Conservation (phyloP, 1,284 basidiomycete species). For the Leccinum brunneo-olivaceum region DNA sequence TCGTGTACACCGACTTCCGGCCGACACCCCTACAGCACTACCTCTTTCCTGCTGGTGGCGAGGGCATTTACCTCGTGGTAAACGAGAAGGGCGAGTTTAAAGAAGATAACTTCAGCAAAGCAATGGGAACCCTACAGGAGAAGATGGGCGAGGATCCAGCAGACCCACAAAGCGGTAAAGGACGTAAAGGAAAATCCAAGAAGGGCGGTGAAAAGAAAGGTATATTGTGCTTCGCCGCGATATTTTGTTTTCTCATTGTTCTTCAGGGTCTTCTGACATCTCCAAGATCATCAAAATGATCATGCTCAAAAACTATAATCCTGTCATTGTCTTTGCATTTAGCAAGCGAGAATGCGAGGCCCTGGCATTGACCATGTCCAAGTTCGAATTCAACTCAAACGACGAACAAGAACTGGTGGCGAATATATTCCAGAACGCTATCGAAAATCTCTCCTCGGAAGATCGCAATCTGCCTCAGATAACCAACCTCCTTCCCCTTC, state of each 20-base stretch:
- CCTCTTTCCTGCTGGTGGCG: conserved; percentile 92
- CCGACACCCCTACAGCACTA: conserved; percentile 98
- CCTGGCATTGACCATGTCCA: conserved; percentile 86
- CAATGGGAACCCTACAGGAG: conserved; percentile 90
- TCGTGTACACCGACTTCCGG: conserved; percentile 98
- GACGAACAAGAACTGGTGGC: conserved; percentile 89
- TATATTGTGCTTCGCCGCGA: conserved; percentile 19
- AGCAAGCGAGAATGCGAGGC: conserved; percentile 97
- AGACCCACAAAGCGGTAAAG: conserved; percentile 74
- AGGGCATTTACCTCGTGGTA: conserved; percentile 96
- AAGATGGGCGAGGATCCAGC: conserved; percentile 90
- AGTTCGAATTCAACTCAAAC: conserved; percentile 92
- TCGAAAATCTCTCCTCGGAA: conserved; percentile 82
- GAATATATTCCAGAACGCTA: conserved; percentile 93
- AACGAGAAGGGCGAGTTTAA: conserved; percentile 96
- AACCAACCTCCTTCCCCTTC: conserved; percentile 84
- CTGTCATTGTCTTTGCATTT: conserved; percentile 98
- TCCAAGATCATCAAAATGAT: conserved; percentile 99
- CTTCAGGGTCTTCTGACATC: conserved; percentile 82
- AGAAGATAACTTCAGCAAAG: conserved; percentile 97
- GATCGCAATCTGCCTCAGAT: conserved; percentile 94
- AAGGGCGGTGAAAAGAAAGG: conserved; percentile 92
- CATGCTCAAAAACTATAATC: conserved; percentile 97
- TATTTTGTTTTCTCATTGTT: conserved; percentile 8
- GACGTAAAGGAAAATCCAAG: conserved; percentile 83